Conservation (phyloP, 2,329 filamentous ascomycete genomes). For the Monilinia fructicola region DNA sequence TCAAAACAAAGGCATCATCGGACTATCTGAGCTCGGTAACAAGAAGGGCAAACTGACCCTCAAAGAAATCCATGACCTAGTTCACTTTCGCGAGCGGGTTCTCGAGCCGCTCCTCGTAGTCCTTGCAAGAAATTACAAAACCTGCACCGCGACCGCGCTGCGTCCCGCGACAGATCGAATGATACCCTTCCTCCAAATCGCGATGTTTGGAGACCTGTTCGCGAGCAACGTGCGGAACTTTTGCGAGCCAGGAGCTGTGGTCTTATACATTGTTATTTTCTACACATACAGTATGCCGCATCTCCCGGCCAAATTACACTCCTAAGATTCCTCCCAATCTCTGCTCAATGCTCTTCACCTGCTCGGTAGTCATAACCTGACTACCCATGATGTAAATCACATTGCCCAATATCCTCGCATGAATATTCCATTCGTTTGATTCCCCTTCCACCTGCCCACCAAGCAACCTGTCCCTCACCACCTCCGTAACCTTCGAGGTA, state of each 20-base stretch:
- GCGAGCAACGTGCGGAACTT: neutral
- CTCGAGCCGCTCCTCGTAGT: neutral
- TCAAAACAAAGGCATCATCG: neutral
- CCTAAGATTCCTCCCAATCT: conserved; percentile 25
- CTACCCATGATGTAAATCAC: conserved; percentile 59
- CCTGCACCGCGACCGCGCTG: no score
- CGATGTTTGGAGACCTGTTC: neutral
- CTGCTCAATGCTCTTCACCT: conserved; percentile 32
- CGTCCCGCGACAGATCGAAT: neutral
- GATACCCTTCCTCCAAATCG: neutral
- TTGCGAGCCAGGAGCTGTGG: neutral
- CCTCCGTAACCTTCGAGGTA: conserved; percentile 42
- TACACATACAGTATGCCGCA: no score
- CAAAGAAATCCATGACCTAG: neutral
- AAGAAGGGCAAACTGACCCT: neutral
- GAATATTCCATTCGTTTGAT: conserved; percentile 45
- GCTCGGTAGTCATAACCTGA: conserved; percentile 44
- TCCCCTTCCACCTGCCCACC: neutral
- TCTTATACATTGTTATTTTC: neutral
- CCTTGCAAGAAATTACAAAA: neutral
- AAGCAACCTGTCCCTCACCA: conserved; percentile 44
- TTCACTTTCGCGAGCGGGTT: neutral
- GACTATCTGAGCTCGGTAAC: neutral
- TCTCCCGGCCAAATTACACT: neutral
- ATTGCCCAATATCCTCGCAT: conserved; percentile 56